Conservation (phyloP, 2,329 filamentous ascomycete species). For the Beauveria sp. region DNA sequence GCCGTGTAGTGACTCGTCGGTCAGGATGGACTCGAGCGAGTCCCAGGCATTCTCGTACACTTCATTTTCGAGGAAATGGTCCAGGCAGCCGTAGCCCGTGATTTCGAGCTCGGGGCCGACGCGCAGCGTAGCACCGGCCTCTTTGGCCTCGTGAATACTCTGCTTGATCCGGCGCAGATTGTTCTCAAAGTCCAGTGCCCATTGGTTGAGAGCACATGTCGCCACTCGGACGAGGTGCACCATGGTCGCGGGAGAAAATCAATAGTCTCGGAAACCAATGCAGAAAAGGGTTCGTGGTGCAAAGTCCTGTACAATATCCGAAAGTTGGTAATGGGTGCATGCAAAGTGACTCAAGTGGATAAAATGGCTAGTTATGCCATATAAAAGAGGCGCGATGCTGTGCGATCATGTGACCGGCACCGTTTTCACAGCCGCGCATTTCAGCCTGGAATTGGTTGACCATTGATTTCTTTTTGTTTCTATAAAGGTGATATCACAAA, state of each 20-base stretch:
- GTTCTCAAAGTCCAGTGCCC: conserved; percentile 52
- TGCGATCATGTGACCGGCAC: background rate
- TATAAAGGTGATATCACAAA: no score
- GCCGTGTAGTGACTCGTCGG: conserved; percentile 22
- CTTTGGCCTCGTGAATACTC: conserved; percentile 53
- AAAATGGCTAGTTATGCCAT: background rate
- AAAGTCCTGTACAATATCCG: background rate
- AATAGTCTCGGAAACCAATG: no score
- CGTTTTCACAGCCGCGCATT: background rate
- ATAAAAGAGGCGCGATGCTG: background rate
- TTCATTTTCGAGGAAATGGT: conserved; percentile 28
- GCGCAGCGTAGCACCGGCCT: conserved; percentile 52
- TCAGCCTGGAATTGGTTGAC: background rate
- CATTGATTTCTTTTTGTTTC: background rate
- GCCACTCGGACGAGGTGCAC: conserved; percentile 29
- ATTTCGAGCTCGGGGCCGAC: conserved; percentile 45
- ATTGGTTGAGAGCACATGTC: conserved; percentile 26
- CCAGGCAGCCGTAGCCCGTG: conserved; percentile 24
- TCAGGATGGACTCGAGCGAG: conserved; percentile 24
- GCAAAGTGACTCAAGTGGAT: background rate
- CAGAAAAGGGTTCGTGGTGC: background rate
- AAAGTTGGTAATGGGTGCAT: background rate
- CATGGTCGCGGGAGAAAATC: background rate
- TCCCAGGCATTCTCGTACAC: conserved; percentile 26
- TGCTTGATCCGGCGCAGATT: conserved; percentile 57